phyloP scores from a whole-genome alignment of 768 basidiomycete species.

The Lenzites betulinus region DNA sequence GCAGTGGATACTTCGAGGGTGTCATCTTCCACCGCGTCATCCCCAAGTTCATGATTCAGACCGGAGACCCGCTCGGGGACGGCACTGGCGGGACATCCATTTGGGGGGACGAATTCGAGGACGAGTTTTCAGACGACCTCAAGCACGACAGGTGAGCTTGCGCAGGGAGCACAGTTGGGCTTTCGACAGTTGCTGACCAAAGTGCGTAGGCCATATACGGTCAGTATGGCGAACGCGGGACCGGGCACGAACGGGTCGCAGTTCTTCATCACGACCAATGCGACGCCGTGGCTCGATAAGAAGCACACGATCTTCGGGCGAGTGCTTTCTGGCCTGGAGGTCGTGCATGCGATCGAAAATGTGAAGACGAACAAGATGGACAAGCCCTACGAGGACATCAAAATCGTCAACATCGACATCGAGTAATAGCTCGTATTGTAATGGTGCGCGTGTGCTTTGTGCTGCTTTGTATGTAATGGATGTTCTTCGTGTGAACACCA shows the following conservation, averaged over 20 bases:
- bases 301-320: conserved; percentile 94
- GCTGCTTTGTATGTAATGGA: background rate
- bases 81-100: conserved; percentile 91
- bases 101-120: conserved; percentile 89
- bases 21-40: conserved; percentile 98
- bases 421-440: conserved; percentile 42
- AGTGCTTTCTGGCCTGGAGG: conserved; percentile 83
- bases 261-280: conserved; percentile 97
- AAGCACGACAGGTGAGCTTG: conserved; percentile 83
- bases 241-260: conserved; percentile 92
- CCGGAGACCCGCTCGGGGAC: conserved; percentile 92
- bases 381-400: conserved; percentile 93
- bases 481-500: too few species aligned
- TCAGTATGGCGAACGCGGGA: conserved; percentile 95
- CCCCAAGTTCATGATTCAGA: conserved; percentile 98
- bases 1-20: conserved; percentile 89
- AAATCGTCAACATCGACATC: conserved; percentile 79
- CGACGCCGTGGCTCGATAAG: conserved; percentile 91
- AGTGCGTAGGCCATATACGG: conserved; percentile 76
- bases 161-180: conserved; percentile 1
- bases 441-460: background rate
- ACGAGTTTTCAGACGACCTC: conserved; percentile 88
- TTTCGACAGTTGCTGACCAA: background rate
- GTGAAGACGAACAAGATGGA: conserved; percentile 83
- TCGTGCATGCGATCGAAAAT: conserved; percentile 90